These are phyloP conservation scores for Diaporthe ilicicola DNA, from an alignment of 2,329 filamentous ascomycete species.

Conservation along the genomic window DNA sequence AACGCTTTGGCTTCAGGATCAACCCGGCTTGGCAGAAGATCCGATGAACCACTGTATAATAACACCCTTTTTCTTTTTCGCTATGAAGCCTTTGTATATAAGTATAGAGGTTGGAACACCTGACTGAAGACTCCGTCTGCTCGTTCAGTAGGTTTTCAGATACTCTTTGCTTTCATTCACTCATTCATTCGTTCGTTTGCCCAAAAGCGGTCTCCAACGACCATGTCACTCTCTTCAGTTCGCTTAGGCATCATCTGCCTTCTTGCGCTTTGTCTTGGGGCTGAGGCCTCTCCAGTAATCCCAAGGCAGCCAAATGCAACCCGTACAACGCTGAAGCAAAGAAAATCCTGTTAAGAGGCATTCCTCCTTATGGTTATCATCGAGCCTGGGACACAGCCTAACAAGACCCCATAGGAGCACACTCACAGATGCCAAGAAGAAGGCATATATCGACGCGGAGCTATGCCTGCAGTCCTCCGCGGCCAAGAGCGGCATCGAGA, in stretches of 20 bases:
- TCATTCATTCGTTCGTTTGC: neutral
- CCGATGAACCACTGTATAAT: neutral
- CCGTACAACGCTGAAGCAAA: constrained; percentile 19
- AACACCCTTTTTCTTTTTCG: neutral
- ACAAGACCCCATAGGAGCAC: neutral
- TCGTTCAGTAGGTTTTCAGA: neutral
- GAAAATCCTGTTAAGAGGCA: constrained; percentile 18
- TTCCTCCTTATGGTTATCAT: neutral
- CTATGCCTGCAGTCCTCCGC: too few relatives aligned
- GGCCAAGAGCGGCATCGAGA: constrained; percentile 44
- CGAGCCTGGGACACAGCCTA: neutral
- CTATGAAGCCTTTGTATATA: neutral
- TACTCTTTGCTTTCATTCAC: neutral
- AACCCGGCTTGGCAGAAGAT: neutral
- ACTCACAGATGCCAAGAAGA: constrained; percentile 34
- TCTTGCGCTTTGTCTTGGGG: neutral
- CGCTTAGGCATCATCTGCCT: constrained; percentile 9
- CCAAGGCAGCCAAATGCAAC: constrained; percentile 2
- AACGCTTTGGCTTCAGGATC: neutral
- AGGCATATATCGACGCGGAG: constrained; percentile 24
- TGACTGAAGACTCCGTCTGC: neutral
- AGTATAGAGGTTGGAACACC: neutral
- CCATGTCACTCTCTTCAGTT: constrained; percentile 8
- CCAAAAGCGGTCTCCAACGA: neutral
- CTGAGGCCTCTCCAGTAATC: neutral